Base-by-base conservation (phyloP, 176 grass and related monocot species). In the Cenchrus fungigraminus region DNA sequence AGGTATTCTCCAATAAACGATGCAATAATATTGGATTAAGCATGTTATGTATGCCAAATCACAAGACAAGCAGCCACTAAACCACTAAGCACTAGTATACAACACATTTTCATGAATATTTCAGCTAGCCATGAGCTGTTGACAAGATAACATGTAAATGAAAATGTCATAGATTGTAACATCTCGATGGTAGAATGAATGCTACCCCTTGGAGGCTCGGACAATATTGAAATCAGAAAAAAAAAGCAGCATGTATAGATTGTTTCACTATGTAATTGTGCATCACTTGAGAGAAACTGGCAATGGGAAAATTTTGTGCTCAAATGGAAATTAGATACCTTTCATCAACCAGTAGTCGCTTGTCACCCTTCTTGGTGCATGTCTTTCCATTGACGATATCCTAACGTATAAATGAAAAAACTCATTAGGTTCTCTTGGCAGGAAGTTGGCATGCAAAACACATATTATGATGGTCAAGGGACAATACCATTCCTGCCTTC, bases 401-500 rank as follows among this genome's bases (percentile, higher is more conserved):
- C 95, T 85, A 68, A 92, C 68, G 32, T n/a, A 65, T 50, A 9
- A 37, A 42, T 82, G 68, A 54, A 40, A 87, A 53, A 83, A 79
- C 10, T 40, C 2, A 19, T 73, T 67, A 87, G 58, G 58, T 69
- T 51, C 43, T 81, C 25, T 31, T 32, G 15, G 43, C 5, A 17
- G 12, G 78, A 84, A 52, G 57, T 74, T 50, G 40, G 49, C 9
- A 71, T 9, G 19, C 22, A 59, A 77, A 72, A 76, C 16, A 32
- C 56, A 73, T 58, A 50, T 9, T 51, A 16, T 32, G 14, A 71
- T 84, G 19, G 70, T 74, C 4, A 29, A 77, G 32, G 53, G 10
- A 58, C 20, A 75, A 72, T 90, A 94, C 92, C 95, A 98, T 93
- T 86, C 92, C 89, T 46, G 82, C 28, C 79, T 98, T 98, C 92